Conservation (phyloP, 148 eudicot species). For the Arctostaphylos glauca region DNA sequence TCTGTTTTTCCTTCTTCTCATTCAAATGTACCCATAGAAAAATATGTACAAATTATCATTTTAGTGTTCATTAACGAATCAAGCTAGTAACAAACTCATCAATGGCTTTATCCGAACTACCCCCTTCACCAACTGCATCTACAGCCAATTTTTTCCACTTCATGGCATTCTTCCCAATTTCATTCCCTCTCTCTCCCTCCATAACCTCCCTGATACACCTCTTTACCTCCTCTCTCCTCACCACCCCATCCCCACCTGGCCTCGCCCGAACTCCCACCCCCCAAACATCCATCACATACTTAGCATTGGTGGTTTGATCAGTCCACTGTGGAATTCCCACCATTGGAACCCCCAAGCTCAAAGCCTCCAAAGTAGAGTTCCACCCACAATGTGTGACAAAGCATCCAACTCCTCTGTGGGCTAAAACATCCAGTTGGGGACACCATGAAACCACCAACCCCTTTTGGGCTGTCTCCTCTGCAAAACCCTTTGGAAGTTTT, state of each 20-base stretch:
- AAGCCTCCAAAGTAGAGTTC: constrained; percentile 55
- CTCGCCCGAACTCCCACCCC: background rate
- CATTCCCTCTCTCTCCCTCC: background rate
- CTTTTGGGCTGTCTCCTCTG: constrained; percentile 16
- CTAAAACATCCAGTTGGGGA: constrained; percentile 47
- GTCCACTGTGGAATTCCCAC: constrained; percentile 58
- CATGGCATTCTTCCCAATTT: background rate
- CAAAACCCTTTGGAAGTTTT: constrained; percentile 40
- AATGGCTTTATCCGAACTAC: background rate
- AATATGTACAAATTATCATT: too few species aligned
- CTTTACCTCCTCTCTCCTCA: background rate
- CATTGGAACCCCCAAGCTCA: constrained; percentile 55
- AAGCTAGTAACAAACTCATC: background rate
- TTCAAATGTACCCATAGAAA: background rate
- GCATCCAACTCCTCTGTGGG: constrained; percentile 44
- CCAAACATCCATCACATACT: constrained; percentile 30
- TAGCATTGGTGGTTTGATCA: constrained; percentile 58
- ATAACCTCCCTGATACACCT: background rate
- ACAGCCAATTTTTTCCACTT: background rate
- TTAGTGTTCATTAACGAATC: too few species aligned
- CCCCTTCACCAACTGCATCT: background rate
- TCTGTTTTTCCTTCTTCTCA: background rate
- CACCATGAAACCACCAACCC: constrained; percentile 55
- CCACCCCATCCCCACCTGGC: background rate
- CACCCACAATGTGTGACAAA: constrained; percentile 66